These are phyloP conservation scores for Eucalyptus urophylla DNA, from an alignment of 345 rosid species.

Conservation along the genomic window DNA sequence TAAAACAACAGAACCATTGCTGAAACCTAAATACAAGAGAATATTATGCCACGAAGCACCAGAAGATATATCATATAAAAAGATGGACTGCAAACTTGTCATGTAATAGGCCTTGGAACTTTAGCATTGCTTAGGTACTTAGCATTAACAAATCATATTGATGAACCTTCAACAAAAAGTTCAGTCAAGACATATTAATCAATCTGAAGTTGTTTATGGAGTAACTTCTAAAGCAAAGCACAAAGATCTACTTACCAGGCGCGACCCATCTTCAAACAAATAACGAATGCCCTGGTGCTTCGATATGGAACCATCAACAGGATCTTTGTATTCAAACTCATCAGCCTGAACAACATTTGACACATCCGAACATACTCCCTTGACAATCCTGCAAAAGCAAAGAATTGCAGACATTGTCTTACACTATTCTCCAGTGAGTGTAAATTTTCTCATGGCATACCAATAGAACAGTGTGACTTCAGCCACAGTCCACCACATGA, in stretches of 20 bases:
- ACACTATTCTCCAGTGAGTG: neutral
- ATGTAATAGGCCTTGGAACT: neutral
- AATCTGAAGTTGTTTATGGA: neutral
- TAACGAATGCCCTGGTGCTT: constrained; percentile 93
- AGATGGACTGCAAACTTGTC: neutral
- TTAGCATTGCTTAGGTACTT: neutral
- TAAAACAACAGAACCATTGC: neutral
- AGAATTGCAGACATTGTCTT: neutral
- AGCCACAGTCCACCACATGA: neutral
- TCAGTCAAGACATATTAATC: neutral
- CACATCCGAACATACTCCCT: constrained; percentile 56
- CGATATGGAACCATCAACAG: constrained; percentile 94
- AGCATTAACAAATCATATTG: neutral
- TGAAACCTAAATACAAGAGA: neutral
- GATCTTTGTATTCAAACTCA: constrained; percentile 97
- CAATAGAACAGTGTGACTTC: neutral
- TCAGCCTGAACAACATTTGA: constrained; percentile 67
- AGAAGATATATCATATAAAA: neutral
- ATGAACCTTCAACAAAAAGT: neutral
- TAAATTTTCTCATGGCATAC: neutral
- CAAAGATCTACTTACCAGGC: constrained; percentile 48
- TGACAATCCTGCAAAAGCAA: constrained; percentile 41
- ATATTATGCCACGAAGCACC: neutral
- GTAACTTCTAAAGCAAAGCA: neutral
- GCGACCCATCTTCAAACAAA: constrained; percentile 89